Evolutionary conservation across 2,329 filamentous ascomycete species (phyloP).

Genomic region (Fusarium torreyae): DNA sequence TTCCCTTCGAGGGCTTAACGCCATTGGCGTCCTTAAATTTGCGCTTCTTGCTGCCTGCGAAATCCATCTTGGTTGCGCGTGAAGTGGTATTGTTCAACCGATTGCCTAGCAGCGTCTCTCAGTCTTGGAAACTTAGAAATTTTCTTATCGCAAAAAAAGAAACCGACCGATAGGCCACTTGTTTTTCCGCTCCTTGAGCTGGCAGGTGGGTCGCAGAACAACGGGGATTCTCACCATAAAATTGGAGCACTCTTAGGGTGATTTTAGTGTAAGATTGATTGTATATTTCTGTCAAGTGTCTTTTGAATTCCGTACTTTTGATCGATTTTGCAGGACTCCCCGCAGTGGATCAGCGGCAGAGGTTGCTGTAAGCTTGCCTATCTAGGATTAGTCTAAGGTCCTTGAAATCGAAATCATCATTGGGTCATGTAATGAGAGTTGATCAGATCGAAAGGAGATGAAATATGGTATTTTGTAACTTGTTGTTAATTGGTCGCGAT

Average conservation of each 20-base stretch:
- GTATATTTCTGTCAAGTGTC: no score
- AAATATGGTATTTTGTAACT: background rate
- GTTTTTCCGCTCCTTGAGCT: constrained; percentile 34
- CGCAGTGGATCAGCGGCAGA: constrained; percentile 46
- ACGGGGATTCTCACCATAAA: no score
- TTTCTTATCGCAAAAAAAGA: constrained; percentile 51
- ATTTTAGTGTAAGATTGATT: no score
- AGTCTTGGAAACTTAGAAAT: constrained; percentile 42
- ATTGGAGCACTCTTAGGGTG: no score
- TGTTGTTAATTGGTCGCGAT: background rate
- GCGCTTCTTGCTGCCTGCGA: constrained; percentile 61
- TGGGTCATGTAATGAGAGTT: constrained; percentile 15
- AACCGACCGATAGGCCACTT: constrained; percentile 36
- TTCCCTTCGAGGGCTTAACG: constrained; percentile 46
- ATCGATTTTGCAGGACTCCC: constrained; percentile 21
- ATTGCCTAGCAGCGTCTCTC: constrained; percentile 30
- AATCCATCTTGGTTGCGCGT: constrained; percentile 53
- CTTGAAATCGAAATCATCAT: constrained; percentile 1
- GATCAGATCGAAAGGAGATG: constrained; percentile 10
- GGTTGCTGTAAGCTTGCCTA: constrained; percentile 35
- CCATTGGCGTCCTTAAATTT: constrained; percentile 57
- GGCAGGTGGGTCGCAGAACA: no score
- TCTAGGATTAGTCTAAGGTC: constrained; percentile 30
- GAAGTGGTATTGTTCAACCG: constrained; percentile 22
- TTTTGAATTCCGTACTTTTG: background rate